Conservation (phyloP, 352 stramenopile genomes). For the Pythium biforme region DNA sequence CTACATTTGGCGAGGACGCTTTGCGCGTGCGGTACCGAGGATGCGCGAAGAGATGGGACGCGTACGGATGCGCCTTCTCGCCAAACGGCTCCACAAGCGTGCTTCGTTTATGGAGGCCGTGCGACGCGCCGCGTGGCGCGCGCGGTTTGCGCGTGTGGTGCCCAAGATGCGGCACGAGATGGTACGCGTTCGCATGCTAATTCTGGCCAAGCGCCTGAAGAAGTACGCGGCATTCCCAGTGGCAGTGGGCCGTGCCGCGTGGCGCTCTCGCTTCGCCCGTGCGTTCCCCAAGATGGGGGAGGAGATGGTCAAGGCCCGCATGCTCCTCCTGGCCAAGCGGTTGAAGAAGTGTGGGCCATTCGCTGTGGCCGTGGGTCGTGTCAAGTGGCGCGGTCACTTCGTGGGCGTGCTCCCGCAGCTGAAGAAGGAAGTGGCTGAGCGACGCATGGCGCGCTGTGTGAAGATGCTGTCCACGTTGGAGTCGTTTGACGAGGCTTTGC, state of each 20-base stretch:
- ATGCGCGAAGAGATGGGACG: background rate
- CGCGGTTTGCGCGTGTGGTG: conserved; percentile 1
- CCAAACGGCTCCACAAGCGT: background rate
- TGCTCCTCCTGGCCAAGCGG: background rate
- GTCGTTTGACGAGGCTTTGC: conserved; percentile 5
- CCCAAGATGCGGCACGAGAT: background rate
- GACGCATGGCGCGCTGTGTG: background rate
- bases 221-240: background rate
- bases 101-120: background rate
- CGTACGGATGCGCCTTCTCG: background rate
- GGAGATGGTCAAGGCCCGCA: background rate
- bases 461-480: background rate
- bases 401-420: background rate
- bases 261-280: background rate
- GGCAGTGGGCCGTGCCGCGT: background rate
- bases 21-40: background rate
- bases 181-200: background rate
- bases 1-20: conserved; percentile 19
- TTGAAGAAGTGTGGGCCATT: background rate
- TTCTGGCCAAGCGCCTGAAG: background rate
- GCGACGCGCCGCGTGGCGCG: background rate
- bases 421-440: background rate
- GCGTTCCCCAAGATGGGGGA: background rate
- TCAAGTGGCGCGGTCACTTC: background rate
- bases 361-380: background rate